phyloP scores from a whole-genome alignment of 2,329 filamentous ascomycete genomes.

The Calonectria hawksworthii region DNA sequence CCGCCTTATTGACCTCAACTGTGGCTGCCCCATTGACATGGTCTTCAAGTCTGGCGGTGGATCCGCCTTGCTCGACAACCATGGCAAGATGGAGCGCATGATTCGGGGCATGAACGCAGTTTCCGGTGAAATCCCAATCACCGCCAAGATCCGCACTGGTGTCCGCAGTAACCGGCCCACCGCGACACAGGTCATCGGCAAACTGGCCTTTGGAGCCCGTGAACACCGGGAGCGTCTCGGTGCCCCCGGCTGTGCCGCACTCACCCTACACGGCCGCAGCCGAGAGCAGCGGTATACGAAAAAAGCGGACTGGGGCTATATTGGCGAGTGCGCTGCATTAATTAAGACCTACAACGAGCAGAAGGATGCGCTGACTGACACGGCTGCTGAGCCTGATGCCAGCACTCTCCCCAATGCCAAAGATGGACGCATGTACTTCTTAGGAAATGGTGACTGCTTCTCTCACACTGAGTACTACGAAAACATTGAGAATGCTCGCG shows the following conservation, averaged over 20 bases:
- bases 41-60: slow-evolving; percentile 91
- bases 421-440: slow-evolving; percentile 84
- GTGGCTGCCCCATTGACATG: slow-evolving; percentile 96
- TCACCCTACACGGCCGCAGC: slow-evolving; percentile 93
- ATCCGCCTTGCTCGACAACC: slow-evolving; percentile 90
- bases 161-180: slow-evolving; percentile 85
- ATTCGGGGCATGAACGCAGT: slow-evolving; percentile 96
- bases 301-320: slow-evolving; percentile 95
- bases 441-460: slow-evolving; percentile 97
- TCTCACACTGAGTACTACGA: slow-evolving; percentile 90
- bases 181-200: slow-evolving; percentile 84
- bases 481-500: slow-evolving; percentile 81
- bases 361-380: slow-evolving; percentile 78
- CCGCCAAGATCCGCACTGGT: slow-evolving; percentile 94
- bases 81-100: slow-evolving; percentile 92
- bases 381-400: slow-evolving; percentile 80
- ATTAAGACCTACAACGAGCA: slow-evolving; percentile 84
- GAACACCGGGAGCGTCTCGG: slow-evolving; percentile 80
- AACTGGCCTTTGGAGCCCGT: slow-evolving; percentile 83
- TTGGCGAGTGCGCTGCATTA: slow-evolving; percentile 87
- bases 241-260: slow-evolving; percentile 89
- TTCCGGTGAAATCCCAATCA: slow-evolving; percentile 91
- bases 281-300: slow-evolving; percentile 95
- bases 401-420: slow-evolving; percentile 77
- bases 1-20: slow-evolving; percentile 94